These are phyloP conservation scores for Neoscytalidium dimidiatum DNA, from an alignment of 2,329 filamentous ascomycete genomes.

Conservation along the genomic window DNA sequence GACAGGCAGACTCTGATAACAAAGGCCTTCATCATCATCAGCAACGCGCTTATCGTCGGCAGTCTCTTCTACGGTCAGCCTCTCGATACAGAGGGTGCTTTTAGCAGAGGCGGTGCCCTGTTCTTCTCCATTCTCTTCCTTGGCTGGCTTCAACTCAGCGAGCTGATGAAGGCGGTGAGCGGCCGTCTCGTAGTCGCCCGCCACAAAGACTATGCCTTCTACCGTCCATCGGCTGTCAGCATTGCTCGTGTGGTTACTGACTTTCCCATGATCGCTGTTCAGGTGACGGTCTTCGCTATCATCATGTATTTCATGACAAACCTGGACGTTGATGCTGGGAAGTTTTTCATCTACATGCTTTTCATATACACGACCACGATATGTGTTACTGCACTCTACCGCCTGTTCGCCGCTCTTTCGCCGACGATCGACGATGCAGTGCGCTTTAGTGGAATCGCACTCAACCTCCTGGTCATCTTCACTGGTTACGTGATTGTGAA, in stretches of 20 bases:
- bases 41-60: constrained; percentile 73
- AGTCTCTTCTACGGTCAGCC: constrained; percentile 74
- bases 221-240: constrained; percentile 66
- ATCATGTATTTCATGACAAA: constrained; percentile 68
- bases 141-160: constrained; percentile 71
- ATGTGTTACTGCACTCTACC: constrained; percentile 64
- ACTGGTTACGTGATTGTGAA: constrained; percentile 71
- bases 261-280: constrained; percentile 60
- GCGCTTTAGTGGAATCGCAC: constrained; percentile 62
- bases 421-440: constrained; percentile 67
- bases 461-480: constrained; percentile 65
- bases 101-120: constrained; percentile 62
- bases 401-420: constrained; percentile 66
- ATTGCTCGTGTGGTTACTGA: constrained; percentile 65
- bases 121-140: constrained; percentile 71
- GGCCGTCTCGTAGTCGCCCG: constrained; percentile 70
- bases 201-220: constrained; percentile 69
- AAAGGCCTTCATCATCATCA: constrained; percentile 76
- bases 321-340: constrained; percentile 59
- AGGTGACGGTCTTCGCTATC: constrained; percentile 60
- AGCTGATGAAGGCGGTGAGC: constrained; percentile 75
- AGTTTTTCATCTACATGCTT: constrained; percentile 68
- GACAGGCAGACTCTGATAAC: constrained; percentile 75
- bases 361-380: constrained; percentile 66
- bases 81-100: constrained; percentile 61